These are phyloP conservation scores for Camillea tinctor DNA, from an alignment of 2,329 filamentous ascomycete species.

Conservation along the genomic window DNA sequence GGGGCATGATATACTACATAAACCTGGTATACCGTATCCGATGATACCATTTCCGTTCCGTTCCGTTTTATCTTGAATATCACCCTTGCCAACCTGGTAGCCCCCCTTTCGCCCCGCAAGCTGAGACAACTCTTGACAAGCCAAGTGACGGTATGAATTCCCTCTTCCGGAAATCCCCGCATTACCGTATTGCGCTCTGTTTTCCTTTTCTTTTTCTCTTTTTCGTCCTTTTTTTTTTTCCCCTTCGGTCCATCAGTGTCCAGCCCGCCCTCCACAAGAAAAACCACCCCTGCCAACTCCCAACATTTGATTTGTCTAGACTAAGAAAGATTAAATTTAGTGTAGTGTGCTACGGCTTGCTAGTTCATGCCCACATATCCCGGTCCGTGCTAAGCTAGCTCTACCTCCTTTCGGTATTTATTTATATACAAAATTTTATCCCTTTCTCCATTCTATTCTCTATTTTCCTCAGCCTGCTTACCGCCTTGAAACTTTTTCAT, in stretches of 20 bases:
- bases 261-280: conserved; percentile 15
- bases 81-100: neutral
- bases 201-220: conserved; percentile 6
- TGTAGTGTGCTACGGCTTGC: neutral
- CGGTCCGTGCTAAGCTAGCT: neutral
- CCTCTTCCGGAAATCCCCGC: conserved; percentile 22
- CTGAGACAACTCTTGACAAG: neutral
- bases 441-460: neutral
- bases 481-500: neutral
- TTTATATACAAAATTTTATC: neutral
- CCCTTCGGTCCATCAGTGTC: neutral
- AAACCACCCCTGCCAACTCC: too few species aligned
- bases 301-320: neutral
- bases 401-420: neutral
- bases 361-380: neutral
- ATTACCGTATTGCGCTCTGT: conserved; percentile 5
- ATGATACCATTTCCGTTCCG: neutral
- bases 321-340: neutral
- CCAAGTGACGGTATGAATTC: conserved; percentile 16
- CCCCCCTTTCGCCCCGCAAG: neutral
- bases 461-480: neutral
- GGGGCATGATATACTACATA: too few species aligned
- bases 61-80: neutral
- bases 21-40: neutral
- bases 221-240: conserved; percentile 4